These are phyloP conservation scores for Verticillium nonalfalfae DNA, from an alignment of 2,329 filamentous ascomycete species.

Conservation along the genomic window DNA sequence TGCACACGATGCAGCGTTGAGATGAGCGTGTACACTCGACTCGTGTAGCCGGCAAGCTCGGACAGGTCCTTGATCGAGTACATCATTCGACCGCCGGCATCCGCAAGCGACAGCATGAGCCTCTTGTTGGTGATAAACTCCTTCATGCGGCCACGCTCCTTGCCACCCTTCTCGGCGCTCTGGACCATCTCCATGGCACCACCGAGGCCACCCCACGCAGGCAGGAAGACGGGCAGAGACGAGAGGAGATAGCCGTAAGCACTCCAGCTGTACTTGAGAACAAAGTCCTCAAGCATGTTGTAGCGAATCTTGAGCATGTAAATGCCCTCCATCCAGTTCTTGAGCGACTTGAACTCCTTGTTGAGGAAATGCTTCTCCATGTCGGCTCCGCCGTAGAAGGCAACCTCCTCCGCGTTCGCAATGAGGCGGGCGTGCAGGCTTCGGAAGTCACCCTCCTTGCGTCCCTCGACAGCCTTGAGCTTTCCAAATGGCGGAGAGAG, in stretches of 20 bases:
- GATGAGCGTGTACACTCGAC: constrained; percentile 90
- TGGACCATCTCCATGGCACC: constrained; percentile 62
- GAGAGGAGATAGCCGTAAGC: constrained; percentile 94
- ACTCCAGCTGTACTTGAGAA: constrained; percentile 98
- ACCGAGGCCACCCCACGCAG: constrained; percentile 84
- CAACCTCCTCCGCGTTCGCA: constrained; percentile 94
- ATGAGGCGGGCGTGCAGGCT: constrained; percentile 86
- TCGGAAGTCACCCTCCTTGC: constrained; percentile 92
- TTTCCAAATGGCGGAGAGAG: constrained; percentile 95
- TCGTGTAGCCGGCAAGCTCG: constrained; percentile 92
- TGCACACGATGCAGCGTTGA: constrained; percentile 92
- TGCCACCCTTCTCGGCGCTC: constrained; percentile 41
- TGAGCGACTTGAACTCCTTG: constrained; percentile 85
- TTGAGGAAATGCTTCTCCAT: constrained; percentile 93
- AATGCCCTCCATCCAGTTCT: constrained; percentile 96
- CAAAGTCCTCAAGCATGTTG: constrained; percentile 97
- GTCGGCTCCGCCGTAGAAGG: constrained; percentile 92
- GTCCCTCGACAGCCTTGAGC: constrained; percentile 90
- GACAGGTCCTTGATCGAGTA: constrained; percentile 98
- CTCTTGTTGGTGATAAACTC: constrained; percentile 99
- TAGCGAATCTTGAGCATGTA: constrained; percentile 97
- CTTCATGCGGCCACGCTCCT: constrained; percentile 86
- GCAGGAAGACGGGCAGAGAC: constrained; percentile 87
- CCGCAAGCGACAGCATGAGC: constrained; percentile 93
- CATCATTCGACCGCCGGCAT: constrained; percentile 98